phyloP scores from a whole-genome alignment of 768 basidiomycete species.

The Tricholoma sp. region DNA sequence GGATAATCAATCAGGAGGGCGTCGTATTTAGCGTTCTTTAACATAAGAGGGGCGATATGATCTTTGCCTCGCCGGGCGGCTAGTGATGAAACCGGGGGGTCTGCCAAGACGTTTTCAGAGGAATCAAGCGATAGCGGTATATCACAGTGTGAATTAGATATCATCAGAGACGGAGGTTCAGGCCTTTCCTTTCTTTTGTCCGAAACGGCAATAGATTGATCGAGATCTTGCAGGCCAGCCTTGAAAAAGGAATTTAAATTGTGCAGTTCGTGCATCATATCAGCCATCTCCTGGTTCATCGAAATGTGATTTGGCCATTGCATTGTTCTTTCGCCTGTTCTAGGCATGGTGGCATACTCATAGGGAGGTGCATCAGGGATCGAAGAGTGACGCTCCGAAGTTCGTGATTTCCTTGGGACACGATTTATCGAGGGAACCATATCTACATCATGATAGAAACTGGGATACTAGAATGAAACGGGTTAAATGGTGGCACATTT shows the following conservation, averaged over 20 bases:
- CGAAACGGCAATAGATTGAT: slow-evolving; percentile 9
- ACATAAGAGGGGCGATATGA: slow-evolving; percentile 23
- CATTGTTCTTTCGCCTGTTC: slow-evolving; percentile 21
- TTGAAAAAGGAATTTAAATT: slow-evolving; percentile 36
- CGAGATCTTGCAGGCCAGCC: slow-evolving; percentile 16
- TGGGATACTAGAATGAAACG: not conserved
- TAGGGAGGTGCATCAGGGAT: slow-evolving; percentile 27
- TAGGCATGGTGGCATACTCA: slow-evolving; percentile 29
- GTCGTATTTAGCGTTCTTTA: slow-evolving; percentile 12
- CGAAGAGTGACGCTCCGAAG: slow-evolving; percentile 9
- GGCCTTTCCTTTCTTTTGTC: slow-evolving; percentile 15
- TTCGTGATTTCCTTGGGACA: not conserved
- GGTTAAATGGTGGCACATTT: not conserved
- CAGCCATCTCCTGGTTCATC: slow-evolving; percentile 34
- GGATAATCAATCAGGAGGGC: slow-evolving; percentile 27
- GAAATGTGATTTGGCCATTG: slow-evolving; percentile 29
- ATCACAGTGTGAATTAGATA: slow-evolving; percentile 38
- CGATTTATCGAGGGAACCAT: not conserved
- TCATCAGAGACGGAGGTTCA: slow-evolving; percentile 31
- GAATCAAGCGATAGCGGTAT: slow-evolving; percentile 33
- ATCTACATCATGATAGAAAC: not conserved
- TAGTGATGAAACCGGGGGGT: slow-evolving; percentile 20
- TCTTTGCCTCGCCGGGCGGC: slow-evolving; percentile 35
- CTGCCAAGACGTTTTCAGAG: slow-evolving; percentile 17
- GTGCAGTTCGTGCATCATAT: slow-evolving; percentile 36